A percentile compares a stretch with the other conserved stretches of the same genome.
Conservation (phyloP, 108 stramenopile species). For the Nannochloropsis gaditana region DNA sequence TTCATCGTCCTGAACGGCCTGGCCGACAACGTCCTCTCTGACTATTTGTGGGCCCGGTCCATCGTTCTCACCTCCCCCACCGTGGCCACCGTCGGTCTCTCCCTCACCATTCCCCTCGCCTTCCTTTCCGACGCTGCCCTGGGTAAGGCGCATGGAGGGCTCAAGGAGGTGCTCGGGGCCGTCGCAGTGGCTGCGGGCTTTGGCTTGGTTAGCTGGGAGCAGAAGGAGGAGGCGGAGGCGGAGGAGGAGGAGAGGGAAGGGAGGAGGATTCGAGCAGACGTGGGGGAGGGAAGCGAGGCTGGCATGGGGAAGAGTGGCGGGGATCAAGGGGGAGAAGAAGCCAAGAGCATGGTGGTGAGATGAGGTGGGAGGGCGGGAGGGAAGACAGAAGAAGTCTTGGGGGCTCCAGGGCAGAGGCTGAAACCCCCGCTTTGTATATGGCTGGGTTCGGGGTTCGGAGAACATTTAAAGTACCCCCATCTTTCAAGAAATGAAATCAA, state of each 20-base stretch:
- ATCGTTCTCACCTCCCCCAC: conserved; percentile 91
- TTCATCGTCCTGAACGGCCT: conserved; percentile 36
- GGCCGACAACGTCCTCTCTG: conserved; percentile 36
- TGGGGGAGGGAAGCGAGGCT: neutral
- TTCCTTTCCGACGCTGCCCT: conserved; percentile 64
- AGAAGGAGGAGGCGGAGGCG: neutral
- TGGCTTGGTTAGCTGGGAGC: conserved; percentile 8
- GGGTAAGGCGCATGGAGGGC: neutral
- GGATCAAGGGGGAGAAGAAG: neutral
- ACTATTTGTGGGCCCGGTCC: conserved; percentile 86
- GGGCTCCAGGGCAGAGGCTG: no score
- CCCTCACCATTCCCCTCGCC: conserved; percentile 91
- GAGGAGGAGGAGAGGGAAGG: conserved; percentile 20
- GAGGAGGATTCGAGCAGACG: neutral
- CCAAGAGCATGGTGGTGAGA: neutral
- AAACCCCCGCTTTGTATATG: no score
- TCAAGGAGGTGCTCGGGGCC: neutral
- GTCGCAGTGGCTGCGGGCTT: conserved; percentile 2
- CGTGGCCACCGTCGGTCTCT: conserved; percentile 87
- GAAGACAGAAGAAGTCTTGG: neutral
- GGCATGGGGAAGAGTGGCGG: neutral
- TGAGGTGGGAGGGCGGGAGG: neutral
- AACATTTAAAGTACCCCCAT: no score
- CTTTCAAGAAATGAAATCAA: no score
- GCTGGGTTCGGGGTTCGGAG: no score